Conservation (phyloP, 805 yeast species). For the Wickerhamomyces bovis region DNA sequence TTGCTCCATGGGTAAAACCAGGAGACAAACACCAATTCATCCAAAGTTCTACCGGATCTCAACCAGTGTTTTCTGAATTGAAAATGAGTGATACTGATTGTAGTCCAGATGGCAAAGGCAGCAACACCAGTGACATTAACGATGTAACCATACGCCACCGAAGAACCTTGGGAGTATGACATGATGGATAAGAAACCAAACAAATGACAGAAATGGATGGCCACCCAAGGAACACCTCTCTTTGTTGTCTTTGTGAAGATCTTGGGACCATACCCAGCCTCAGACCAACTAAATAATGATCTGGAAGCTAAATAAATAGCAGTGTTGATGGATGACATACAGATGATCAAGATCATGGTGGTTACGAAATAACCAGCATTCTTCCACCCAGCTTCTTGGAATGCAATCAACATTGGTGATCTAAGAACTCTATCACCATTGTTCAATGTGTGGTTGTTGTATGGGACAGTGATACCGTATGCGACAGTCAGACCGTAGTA, state of each 20-base stretch:
- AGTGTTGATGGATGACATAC: constrained; percentile 65
- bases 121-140: constrained; percentile 68
- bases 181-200: constrained; percentile 61
- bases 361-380: constrained; percentile 63
- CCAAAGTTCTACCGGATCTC: constrained; percentile 55
- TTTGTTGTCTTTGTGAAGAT: constrained; percentile 45
- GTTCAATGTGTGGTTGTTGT: constrained; percentile 46
- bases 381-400: constrained; percentile 59
- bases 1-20: constrained; percentile 40
- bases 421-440: constrained; percentile 34
- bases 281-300: constrained; percentile 58
- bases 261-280: constrained; percentile 54
- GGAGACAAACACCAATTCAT: constrained; percentile 66
- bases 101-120: constrained; percentile 68
- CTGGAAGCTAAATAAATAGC: constrained; percentile 66
- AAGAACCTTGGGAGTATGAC: constrained; percentile 45
- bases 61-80: constrained; percentile 62
- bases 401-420: constrained; percentile 70
- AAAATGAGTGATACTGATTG: constrained; percentile 54
- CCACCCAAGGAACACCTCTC: constrained; percentile 59
- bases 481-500: constrained; percentile 55
- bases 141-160: constrained; percentile 61
- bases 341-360: constrained; percentile 58
- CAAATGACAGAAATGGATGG: constrained; percentile 49
- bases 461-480: constrained; percentile 66